Evolutionary conservation across 2,329 filamentous ascomycete genomes (phyloP).

Genomic region (Alternaria longipes): DNA sequence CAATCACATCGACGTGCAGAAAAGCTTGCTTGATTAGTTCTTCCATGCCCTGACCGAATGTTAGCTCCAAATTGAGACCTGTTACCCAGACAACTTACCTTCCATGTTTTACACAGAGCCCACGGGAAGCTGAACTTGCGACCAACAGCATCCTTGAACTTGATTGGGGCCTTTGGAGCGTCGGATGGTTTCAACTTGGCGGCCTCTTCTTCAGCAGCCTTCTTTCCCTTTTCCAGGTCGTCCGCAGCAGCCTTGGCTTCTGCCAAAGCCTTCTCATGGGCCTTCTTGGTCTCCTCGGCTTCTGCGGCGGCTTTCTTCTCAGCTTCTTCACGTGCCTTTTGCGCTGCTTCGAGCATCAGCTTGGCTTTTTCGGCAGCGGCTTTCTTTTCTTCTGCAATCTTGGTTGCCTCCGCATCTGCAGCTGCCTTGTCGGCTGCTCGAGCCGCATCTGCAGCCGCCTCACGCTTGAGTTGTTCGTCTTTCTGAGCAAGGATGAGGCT

Average conservation of each 20-base stretch:
- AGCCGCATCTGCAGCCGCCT: constrained; percentile 45
- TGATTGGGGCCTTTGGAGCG: constrained; percentile 55
- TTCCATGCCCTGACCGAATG: constrained; percentile 70
- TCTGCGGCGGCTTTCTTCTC: constrained; percentile 43
- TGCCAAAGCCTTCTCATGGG: constrained; percentile 58
- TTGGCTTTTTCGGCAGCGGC: constrained; percentile 44
- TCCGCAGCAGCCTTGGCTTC: constrained; percentile 56
- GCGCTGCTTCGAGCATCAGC: constrained; percentile 40
- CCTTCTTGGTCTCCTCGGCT: constrained; percentile 44
- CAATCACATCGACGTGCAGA: constrained; percentile 57
- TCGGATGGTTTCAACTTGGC: constrained; percentile 56
- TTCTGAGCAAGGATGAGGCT: constrained; percentile 55
- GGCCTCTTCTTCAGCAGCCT: constrained; percentile 58
- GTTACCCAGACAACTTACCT: constrained; percentile 63
- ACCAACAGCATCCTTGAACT: constrained; percentile 45
- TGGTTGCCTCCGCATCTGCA: constrained; percentile 59
- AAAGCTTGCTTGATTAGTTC: constrained; percentile 61
- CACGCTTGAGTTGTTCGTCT: constrained; percentile 51
- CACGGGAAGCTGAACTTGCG: constrained; percentile 44
- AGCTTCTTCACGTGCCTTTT: constrained; percentile 44
- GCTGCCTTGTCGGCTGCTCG: constrained; percentile 57
- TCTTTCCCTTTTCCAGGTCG: constrained; percentile 57
- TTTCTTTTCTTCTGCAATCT: constrained; percentile 60
- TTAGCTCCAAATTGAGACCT: constrained; percentile 59
- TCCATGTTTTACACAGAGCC: constrained; percentile 41